phyloP scores from a whole-genome alignment of 495 filamentous ascomycete species.

The Aspergillus affinis region DNA sequence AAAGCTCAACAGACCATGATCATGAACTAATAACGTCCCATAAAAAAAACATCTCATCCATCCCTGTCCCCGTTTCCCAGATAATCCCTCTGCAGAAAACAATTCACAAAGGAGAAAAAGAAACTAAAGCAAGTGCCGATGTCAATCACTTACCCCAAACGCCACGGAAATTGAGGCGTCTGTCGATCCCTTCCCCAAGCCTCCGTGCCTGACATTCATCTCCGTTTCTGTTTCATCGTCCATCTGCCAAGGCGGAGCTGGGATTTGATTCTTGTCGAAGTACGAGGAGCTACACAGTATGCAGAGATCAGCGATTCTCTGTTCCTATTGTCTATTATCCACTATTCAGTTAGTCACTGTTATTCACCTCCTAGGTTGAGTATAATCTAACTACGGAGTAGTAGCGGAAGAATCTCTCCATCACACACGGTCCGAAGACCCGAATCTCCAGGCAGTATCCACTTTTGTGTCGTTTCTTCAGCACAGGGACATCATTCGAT shows the following conservation, averaged over 20 bases:
- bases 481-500: background rate
- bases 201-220: constrained; percentile 3
- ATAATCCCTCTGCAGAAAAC: background rate
- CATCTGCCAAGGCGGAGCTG: constrained; percentile 5
- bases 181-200: background rate
- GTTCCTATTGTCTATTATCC: too few relatives aligned
- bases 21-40: too few relatives aligned
- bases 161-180: background rate
- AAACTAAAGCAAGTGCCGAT: background rate
- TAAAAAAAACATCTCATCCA: background rate
- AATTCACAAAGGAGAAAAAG: background rate
- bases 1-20: background rate
- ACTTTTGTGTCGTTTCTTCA: background rate
- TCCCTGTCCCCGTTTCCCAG: background rate
- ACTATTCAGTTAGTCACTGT: background rate
- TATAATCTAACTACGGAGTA: too few relatives aligned
- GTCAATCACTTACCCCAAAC: constrained; percentile 4
- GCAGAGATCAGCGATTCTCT: background rate
- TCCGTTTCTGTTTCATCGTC: constrained; percentile 13
- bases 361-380: background rate
- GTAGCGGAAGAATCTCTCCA: background rate
- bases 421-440: background rate
- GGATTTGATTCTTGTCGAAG: background rate
- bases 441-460: background rate
- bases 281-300: background rate